Evolutionary conservation across 805 yeast species (phyloP), one percentile per base, ranked within the genome.

Genomic region (Barnettozyma salicaria): DNA sequence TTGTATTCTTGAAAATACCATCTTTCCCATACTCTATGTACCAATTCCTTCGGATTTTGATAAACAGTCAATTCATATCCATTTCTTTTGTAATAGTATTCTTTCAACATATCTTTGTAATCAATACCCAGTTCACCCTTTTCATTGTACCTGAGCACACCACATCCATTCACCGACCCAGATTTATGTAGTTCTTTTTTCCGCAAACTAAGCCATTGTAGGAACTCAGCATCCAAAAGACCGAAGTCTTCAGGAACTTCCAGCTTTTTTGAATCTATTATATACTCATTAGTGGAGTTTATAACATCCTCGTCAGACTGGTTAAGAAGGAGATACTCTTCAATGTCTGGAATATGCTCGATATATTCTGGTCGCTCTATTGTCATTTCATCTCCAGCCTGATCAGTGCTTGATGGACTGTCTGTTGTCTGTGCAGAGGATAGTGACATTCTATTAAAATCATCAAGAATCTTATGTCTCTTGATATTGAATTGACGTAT

Each of bases 401-500:
- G 8, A 20, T 19, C n/a, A 16, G 18, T 27, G 30, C 19, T 30
- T 30, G 23, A 34, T 27, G 27, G 30, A 5, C 21, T 10, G 21
- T 13, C 5, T 19, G n/a, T 18, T 9, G 29, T 12, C n/a, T 29
- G 33, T n/a, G 13, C 33, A 5, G 22, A n/a, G 21, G 19, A 20
- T 3, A 60, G 28, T 3, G 55, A 42, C n/a, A 64, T 32, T 11
- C 48, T 53, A 19, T 52, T 59, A 13, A 64, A 47, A 41, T 61
- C 66, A 16, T 50, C 48, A 2, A 60, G 41, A 7, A 64, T 43
- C 24, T 51, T 45, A 29, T 48, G 56, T 29, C 55, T 52, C 40
- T 64, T 64, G 46, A 60, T 56, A 30, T 60, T 60, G 22, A 49
- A 44, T 13, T 48, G 47, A 6, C 52, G 35, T 4, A 48, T 33